Evolutionary conservation across 116 monocot species (phyloP).

Genomic region (Thalassia testudinum): DNA sequence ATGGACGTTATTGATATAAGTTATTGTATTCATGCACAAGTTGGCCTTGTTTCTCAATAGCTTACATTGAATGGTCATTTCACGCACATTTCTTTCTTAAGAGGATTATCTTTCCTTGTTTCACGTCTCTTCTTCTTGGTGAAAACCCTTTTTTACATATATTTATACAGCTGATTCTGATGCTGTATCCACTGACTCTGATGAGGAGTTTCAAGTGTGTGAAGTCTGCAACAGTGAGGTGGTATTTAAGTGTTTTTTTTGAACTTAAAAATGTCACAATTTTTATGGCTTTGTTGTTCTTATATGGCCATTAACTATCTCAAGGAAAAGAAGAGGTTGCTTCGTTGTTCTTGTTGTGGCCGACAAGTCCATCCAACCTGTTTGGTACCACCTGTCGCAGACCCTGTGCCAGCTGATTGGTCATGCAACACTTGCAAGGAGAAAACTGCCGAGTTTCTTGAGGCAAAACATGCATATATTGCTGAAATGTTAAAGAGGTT

Average conservation of each 20-base stretch:
- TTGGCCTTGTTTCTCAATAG: too few relatives aligned
- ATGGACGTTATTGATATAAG: too few relatives aligned
- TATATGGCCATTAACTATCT: slow-evolving; percentile 1
- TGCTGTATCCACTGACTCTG: slow-evolving; percentile 67
- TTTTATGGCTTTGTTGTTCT: background rate
- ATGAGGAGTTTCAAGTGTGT: slow-evolving; percentile 96
- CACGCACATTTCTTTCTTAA: too few relatives aligned
- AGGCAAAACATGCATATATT: slow-evolving; percentile 63
- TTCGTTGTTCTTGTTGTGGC: slow-evolving; percentile 81
- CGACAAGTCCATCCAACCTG: slow-evolving; percentile 71
- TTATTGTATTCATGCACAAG: too few relatives aligned
- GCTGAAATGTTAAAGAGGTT: slow-evolving; percentile 72
- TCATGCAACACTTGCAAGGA: slow-evolving; percentile 70
- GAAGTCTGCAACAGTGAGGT: slow-evolving; percentile 79
- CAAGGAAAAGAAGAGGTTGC: slow-evolving; percentile 75
- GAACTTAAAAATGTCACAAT: background rate
- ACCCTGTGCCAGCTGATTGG: slow-evolving; percentile 53
- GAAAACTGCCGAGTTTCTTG: slow-evolving; percentile 83
- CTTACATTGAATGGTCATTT: too few relatives aligned
- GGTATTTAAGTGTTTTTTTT: slow-evolving; percentile 17
- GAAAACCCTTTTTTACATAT: background rate
- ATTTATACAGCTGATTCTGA: slow-evolving; percentile 68
- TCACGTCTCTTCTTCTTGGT: too few relatives aligned
- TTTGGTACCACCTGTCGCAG: slow-evolving; percentile 64
- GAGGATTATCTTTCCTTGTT: too few relatives aligned